Conservation (phyloP, 1,139 yeast species). For the Blastobotrys serpentis region DNA sequence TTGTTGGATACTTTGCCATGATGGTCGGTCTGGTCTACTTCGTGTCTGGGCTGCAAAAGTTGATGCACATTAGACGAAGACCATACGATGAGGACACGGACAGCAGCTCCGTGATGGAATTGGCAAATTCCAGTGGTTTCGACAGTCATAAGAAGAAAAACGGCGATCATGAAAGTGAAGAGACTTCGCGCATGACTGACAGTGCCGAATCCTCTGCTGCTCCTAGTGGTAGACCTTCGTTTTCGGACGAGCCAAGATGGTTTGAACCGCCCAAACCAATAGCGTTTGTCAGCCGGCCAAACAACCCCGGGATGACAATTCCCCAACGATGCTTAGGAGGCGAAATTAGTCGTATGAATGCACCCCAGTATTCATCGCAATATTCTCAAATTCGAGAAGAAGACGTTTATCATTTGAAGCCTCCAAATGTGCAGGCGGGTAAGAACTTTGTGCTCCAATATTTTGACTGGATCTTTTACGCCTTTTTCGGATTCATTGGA, state of each 20-base stretch:
- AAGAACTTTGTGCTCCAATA: slow-evolving; percentile 41
- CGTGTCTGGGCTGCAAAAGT: slow-evolving; percentile 43
- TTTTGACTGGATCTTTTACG: slow-evolving; percentile 58
- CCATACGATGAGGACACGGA: slow-evolving; percentile 21
- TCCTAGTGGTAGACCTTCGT: neutral
- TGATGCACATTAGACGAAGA: slow-evolving; percentile 38
- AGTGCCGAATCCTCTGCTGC: neutral
- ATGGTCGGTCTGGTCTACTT: slow-evolving; percentile 51
- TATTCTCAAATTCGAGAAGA: neutral
- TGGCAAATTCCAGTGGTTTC: slow-evolving; percentile 1
- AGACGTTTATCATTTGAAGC: neutral
- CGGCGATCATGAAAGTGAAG: neutral
- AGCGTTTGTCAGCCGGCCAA: slow-evolving; percentile 23
- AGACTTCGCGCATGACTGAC: neutral
- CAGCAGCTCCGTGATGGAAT: neutral
- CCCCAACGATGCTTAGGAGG: slow-evolving; percentile 11
- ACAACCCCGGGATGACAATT: slow-evolving; percentile 28
- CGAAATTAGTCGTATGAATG: neutral
- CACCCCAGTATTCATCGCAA: neutral
- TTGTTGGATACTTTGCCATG: slow-evolving; percentile 58
- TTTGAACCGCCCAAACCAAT: slow-evolving; percentile 14
- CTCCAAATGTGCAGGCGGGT: slow-evolving; percentile 11
- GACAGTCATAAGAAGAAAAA: neutral
- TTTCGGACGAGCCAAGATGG: neutral
- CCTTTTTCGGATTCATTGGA: slow-evolving; percentile 50